Conservation (phyloP, 805 yeast genomes). For the Saccharomycopsis javanensis region DNA sequence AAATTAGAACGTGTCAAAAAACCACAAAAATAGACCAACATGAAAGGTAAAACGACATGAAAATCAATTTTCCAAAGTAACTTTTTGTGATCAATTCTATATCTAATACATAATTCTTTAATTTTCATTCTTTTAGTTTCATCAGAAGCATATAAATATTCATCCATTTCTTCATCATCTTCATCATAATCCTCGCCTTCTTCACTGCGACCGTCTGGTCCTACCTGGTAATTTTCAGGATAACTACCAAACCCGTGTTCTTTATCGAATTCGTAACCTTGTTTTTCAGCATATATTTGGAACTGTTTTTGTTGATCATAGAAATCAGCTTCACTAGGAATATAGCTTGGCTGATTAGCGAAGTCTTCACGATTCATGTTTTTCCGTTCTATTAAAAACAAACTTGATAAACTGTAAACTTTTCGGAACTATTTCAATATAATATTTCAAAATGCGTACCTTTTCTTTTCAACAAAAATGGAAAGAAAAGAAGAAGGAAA, state of each 20-base stretch:
- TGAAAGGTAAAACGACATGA: slow-evolving; percentile 54
- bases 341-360: not conserved
- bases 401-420: no score
- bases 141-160: slow-evolving; percentile 12
- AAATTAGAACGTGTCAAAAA: slow-evolving; percentile 76
- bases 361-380: not conserved
- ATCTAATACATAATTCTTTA: slow-evolving; percentile 25
- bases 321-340: not conserved
- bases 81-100: slow-evolving; percentile 41
- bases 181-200: slow-evolving; percentile 22
- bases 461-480: no score
- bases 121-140: slow-evolving; percentile 9
- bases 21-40: slow-evolving; percentile 62
- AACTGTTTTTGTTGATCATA: not conserved
- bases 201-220: not conserved
- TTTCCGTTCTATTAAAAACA: no score
- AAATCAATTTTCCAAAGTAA: slow-evolving; percentile 55
- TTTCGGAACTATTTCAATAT: no score
- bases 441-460: no score
- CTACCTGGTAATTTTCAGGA: not conserved
- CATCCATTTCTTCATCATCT: slow-evolving; percentile 61
- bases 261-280: not conserved
- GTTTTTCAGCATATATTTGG: slow-evolving; percentile 2
- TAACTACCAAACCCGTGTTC: not conserved
- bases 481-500: no score